phyloP scores from a whole-genome alignment of 257 asterid genomes.

The Pogostemon cablin region DNA sequence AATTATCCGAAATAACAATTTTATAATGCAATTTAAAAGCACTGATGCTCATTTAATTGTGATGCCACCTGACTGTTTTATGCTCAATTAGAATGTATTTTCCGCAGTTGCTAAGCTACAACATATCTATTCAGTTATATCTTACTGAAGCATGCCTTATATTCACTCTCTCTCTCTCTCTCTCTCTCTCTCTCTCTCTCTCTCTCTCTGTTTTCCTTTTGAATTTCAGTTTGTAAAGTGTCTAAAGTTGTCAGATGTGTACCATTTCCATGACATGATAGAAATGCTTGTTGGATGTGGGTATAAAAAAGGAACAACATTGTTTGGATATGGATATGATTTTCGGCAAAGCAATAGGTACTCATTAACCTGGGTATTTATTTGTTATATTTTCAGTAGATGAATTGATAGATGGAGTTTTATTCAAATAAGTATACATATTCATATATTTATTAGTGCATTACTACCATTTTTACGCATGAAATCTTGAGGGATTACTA shows the following conservation, averaged over 20 bases:
- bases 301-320: conserved; percentile 80
- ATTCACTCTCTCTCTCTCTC: neutral
- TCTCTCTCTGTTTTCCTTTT: neutral
- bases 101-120: conserved; percentile 20
- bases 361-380: neutral
- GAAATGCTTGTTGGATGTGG: conserved; percentile 97
- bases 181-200: neutral
- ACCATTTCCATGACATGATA: conserved; percentile 96
- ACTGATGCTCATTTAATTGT: neutral
- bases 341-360: conserved; percentile 98
- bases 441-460: neutral
- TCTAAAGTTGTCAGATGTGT: conserved; percentile 56
- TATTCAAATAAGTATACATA: neutral
- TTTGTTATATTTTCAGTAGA: neutral
- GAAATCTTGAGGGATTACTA: conserved; percentile 4
- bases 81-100: neutral
- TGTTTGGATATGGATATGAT: conserved; percentile 94
- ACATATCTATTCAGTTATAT: neutral
- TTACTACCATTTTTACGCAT: neutral
- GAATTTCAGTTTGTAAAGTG: conserved; percentile 70
- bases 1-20: neutral
- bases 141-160: conserved; percentile 21
- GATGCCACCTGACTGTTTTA: neutral
- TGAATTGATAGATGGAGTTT: neutral
- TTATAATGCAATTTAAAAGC: conserved; percentile 1